Percentiles rank a stretch among this genome's conserved stretches.
Evolutionary conservation across 2,329 filamentous ascomycete genomes (phyloP).

Genomic region (Dothidotthia symphoricarpi): DNA sequence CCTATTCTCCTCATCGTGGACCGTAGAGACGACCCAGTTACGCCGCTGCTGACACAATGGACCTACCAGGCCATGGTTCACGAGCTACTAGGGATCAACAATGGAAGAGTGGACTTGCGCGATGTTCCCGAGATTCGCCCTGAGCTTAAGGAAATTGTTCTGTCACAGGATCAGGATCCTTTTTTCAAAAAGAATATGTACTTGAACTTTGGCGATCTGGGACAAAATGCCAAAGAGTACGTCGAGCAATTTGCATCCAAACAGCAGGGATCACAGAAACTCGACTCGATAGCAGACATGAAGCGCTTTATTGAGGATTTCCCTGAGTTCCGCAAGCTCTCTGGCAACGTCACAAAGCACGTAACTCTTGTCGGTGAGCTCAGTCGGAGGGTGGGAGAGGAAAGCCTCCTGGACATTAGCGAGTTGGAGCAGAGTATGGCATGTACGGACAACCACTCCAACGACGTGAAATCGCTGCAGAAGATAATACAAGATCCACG

Average conservation of each 20-base stretch:
- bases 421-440: constrained; percentile 95
- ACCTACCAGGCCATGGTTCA: constrained; percentile 99
- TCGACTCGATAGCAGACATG: constrained; percentile 98
- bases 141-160: constrained; percentile 88
- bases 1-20: constrained; percentile 90
- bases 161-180: constrained; percentile 95
- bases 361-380: constrained; percentile 94
- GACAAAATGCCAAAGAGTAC: constrained; percentile 97
- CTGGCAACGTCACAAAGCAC: constrained; percentile 97
- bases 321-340: constrained; percentile 94
- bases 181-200: constrained; percentile 99
- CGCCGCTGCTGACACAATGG: constrained; percentile 93
- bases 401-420: constrained; percentile 90
- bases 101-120: constrained; percentile 87
- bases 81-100: constrained; percentile 87
- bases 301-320: constrained; percentile 99
- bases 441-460: constrained; percentile 91
- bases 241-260: constrained; percentile 97
- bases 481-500: constrained; percentile 75
- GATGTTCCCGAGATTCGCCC: constrained; percentile 79
- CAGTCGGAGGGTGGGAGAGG: constrained; percentile 79
- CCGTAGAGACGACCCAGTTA: constrained; percentile 89
- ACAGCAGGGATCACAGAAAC: constrained; percentile 93
- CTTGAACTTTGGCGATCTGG: constrained; percentile 92
- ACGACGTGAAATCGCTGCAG: constrained; percentile 91